These are phyloP conservation scores for Coemansia sp. DNA, from an alignment of 192 early-diverging fungal genomes.

Conservation along the genomic window DNA sequence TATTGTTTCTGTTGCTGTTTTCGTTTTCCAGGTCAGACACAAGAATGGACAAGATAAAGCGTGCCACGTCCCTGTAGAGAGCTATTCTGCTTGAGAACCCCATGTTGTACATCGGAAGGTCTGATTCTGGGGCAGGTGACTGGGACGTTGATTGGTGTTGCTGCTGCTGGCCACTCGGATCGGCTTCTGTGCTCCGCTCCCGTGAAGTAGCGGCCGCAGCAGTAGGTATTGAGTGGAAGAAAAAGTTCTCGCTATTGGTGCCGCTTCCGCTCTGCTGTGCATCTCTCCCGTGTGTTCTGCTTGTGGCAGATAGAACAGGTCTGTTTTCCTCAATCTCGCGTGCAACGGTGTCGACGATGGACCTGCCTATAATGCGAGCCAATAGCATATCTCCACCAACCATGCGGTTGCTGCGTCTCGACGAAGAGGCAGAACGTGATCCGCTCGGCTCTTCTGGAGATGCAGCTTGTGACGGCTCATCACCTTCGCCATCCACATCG, in stretches of 20 bases:
- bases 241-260: background rate
- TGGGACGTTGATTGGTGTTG: background rate
- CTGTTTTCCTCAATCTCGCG: conserved; percentile 32
- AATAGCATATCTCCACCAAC: conserved; percentile 35
- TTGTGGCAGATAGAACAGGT: background rate
- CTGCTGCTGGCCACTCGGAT: background rate
- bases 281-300: background rate
- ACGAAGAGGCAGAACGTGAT: background rate
- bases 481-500: background rate
- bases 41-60: conserved; percentile 22
- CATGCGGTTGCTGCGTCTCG: conserved; percentile 1
- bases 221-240: background rate
- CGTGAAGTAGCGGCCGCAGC: background rate
- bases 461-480: background rate
- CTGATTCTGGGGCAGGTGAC: background rate
- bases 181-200: background rate
- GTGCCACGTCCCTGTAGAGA: conserved; percentile 5
- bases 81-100: background rate
- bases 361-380: conserved; percentile 39
- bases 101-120: conserved; percentile 1
- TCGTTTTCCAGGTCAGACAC: background rate
- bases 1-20: background rate
- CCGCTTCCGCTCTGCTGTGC: background rate
- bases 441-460: background rate
- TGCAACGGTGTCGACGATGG: conserved; percentile 31